A percentile compares a stretch with the other conserved stretches of the same genome.
These are phyloP conservation scores for Cercospora sojina DNA, from an alignment of 2,329 filamentous ascomycete genomes.

Conservation along the genomic window DNA sequence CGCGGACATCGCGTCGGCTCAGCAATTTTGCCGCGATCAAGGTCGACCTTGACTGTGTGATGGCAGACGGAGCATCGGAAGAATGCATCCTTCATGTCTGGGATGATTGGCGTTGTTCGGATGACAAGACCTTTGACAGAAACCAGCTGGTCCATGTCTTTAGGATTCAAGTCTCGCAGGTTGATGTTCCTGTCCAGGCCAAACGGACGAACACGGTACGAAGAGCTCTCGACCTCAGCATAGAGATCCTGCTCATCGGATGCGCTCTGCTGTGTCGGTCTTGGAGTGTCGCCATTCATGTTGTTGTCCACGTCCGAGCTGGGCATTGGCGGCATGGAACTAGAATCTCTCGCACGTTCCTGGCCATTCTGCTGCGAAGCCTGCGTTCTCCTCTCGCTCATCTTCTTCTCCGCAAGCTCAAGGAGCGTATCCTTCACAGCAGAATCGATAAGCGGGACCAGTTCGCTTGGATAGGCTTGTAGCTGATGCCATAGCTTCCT, in stretches of 20 bases:
- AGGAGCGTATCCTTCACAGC: constrained; percentile 90
- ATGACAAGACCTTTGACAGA: constrained; percentile 96
- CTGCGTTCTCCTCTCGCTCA: constrained; percentile 58
- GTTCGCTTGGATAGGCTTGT: constrained; percentile 91
- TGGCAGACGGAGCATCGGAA: constrained; percentile 94
- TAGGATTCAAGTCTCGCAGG: constrained; percentile 88
- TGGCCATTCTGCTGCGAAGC: constrained; percentile 31
- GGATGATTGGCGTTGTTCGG: constrained; percentile 90
- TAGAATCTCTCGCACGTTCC: constrained; percentile 48
- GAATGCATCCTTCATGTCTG: constrained; percentile 98
- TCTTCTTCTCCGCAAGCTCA: constrained; percentile 79
- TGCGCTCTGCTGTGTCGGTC: constrained; percentile 39
- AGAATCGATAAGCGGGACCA: constrained; percentile 95
- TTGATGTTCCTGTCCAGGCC: constrained; percentile 85
- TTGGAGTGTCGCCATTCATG: constrained; percentile 37
- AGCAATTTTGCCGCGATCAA: constrained; percentile 93
- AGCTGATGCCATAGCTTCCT: constrained; percentile 94
- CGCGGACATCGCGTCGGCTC: constrained; percentile 91
- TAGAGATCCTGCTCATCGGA: constrained; percentile 63
- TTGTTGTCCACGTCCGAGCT: constrained; percentile 67
- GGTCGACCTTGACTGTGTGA: constrained; percentile 83
- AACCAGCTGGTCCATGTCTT: constrained; percentile 94
- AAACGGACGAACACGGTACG: constrained; percentile 85
- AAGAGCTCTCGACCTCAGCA: constrained; percentile 73
- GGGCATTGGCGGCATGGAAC: constrained; percentile 73